Conservation (phyloP, 1,284 basidiomycete genomes). For the Moesziomyces antarcticus region DNA sequence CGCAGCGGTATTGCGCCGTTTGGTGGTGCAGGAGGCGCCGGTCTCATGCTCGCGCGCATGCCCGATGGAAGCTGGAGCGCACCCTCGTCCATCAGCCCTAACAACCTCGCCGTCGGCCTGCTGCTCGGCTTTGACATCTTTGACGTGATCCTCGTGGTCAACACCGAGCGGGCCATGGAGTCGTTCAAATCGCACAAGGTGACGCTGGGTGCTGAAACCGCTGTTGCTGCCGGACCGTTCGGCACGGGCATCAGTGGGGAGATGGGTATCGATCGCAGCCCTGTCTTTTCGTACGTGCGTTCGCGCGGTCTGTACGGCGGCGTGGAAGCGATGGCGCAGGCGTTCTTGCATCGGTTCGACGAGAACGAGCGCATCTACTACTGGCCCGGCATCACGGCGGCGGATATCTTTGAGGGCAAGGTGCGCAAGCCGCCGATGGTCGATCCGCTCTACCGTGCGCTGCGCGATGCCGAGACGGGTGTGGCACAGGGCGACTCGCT, state of each 20-base stretch:
- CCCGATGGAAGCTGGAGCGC: constrained; percentile 70
- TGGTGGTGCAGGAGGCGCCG: constrained; percentile 72
- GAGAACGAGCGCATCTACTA: constrained; percentile 66
- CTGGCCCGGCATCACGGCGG: constrained; percentile 62
- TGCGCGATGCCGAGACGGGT: constrained; percentile 72
- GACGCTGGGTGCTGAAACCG: constrained; percentile 71
- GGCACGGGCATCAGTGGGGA: constrained; percentile 71
- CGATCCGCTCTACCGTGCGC: constrained; percentile 68
- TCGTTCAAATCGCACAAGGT: constrained; percentile 71
- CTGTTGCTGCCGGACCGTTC: constrained; percentile 71
- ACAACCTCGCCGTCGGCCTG: constrained; percentile 69
- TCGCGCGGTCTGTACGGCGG: constrained; percentile 66
- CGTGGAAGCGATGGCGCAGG: constrained; percentile 62
- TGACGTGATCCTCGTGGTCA: constrained; percentile 69
- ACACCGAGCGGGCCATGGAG: constrained; percentile 70
- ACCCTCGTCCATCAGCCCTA: constrained; percentile 71
- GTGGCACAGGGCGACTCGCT: constrained; percentile 69
- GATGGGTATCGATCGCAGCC: constrained; percentile 67
- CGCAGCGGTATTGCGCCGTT: constrained; percentile 71
- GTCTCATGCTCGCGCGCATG: constrained; percentile 63
- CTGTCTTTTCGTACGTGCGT: constrained; percentile 67
- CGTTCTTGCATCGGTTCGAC: constrained; percentile 60
- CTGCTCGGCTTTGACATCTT: constrained; percentile 63
- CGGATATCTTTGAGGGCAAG: constrained; percentile 60
- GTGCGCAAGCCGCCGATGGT: constrained; percentile 69